Conservation (phyloP, 177 flowering plant species). For the Vitis hybrid region DNA sequence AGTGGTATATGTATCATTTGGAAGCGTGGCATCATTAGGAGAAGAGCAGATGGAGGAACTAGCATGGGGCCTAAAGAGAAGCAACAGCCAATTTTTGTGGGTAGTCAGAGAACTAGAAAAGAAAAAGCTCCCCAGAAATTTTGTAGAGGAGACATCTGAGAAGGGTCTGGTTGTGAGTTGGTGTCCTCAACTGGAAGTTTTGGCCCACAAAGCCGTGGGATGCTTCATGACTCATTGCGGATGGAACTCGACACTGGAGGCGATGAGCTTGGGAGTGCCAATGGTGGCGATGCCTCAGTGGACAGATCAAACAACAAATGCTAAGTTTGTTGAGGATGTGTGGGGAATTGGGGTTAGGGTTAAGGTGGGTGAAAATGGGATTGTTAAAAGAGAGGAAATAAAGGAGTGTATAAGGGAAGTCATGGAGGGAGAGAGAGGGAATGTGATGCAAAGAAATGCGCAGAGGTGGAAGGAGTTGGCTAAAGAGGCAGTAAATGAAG, state of each 20-base stretch:
- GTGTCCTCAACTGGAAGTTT: conserved; percentile 60
- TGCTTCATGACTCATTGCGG: conserved; percentile 60
- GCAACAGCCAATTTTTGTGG: conserved; percentile 38
- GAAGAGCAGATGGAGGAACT: conserved; percentile 44
- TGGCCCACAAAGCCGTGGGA: conserved; percentile 37
- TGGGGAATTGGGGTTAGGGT: conserved; percentile 56
- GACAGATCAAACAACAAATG: conserved; percentile 60
- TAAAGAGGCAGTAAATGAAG: conserved; percentile 43
- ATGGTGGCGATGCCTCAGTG: conserved; percentile 63
- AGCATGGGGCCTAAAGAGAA: conserved; percentile 25
- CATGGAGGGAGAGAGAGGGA: conserved; percentile 50
- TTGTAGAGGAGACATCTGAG: conserved; percentile 18
- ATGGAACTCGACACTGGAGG: conserved; percentile 73
- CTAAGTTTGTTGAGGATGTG: conserved; percentile 45
- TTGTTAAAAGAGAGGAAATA: conserved; percentile 38
- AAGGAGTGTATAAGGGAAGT: conserved; percentile 43
- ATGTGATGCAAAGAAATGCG: conserved; percentile 29
- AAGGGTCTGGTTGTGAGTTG: conserved; percentile 56
- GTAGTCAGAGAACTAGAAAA: conserved; percentile 35
- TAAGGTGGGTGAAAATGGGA: conserved; percentile 26
- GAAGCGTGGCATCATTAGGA: conserved; percentile 35
- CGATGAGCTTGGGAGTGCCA: conserved; percentile 65
- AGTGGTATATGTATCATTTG: conserved; percentile 45
- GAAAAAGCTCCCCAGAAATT: conserved; percentile 32
- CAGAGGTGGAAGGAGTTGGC: conserved; percentile 40